Evolutionary conservation across 345 rosid species (phyloP).

Genomic region (Sapria himalayana): DNA sequence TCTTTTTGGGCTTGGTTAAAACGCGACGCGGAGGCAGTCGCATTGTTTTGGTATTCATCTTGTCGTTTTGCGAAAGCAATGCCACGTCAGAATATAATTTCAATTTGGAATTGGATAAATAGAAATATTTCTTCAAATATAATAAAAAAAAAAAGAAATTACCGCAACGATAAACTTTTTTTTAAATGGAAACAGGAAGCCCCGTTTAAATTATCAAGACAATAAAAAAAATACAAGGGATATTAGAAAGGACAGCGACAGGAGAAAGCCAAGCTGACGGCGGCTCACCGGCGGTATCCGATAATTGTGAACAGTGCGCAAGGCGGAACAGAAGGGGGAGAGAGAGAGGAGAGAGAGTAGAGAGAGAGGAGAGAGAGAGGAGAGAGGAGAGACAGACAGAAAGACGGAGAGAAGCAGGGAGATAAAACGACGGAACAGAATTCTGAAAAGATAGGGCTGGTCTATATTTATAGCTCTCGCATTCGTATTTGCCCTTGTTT

Average conservation of each 20-base stretch:
- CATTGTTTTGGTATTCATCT: constrained; percentile 64
- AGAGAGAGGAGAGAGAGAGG: neutral
- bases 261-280: neutral
- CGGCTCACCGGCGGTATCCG: neutral
- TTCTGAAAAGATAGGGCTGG: neutral
- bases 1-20: constrained; percentile 47
- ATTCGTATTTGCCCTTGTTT: neutral
- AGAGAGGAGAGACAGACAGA: neutral
- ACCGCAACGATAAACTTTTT: too few species aligned
- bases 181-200: neutral
- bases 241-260: too few species aligned
- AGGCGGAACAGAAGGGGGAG: neutral
- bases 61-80: constrained; percentile 15
- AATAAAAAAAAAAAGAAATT: neutral
- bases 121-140: neutral
- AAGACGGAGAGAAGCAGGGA: neutral
- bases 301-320: constrained; percentile 1
- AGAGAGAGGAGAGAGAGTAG: neutral
- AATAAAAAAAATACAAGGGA: neutral
- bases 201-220: neutral
- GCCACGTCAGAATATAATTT: constrained; percentile 53
- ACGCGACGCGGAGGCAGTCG: constrained; percentile 72
- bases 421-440: neutral
- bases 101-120: too few species aligned
- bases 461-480: constrained; percentile 17